Percentiles rank a stretch among this genome's conserved stretches.
Conservation (phyloP, 768 basidiomycete species). For the Dacryopinax spathularia region DNA sequence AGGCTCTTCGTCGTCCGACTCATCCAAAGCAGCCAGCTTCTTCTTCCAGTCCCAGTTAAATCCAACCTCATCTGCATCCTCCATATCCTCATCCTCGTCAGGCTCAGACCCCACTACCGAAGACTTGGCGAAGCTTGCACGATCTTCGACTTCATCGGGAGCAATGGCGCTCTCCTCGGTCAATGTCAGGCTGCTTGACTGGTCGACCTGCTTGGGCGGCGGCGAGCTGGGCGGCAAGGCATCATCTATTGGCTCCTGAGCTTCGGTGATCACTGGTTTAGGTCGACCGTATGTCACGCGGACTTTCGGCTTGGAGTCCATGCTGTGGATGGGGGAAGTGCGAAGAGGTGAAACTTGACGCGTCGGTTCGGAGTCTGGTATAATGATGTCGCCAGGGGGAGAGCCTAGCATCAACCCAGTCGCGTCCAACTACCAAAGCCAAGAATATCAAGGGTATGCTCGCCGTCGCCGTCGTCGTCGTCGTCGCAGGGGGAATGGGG, state of each 20-base stretch:
- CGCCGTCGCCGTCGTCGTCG: background rate
- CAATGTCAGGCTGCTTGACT: background rate
- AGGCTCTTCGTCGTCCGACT: background rate
- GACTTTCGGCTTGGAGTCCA: background rate
- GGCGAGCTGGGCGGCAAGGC: background rate
- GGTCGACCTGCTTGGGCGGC: background rate
- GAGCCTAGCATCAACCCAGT: background rate
- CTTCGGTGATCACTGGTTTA: background rate
- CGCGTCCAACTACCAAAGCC: background rate
- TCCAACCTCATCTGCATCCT: background rate
- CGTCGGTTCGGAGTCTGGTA: slow-evolving; percentile 1
- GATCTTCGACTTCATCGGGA: background rate
- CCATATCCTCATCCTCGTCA: background rate
- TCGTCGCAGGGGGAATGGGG: no score
- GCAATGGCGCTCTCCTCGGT: background rate
- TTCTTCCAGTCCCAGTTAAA: background rate
- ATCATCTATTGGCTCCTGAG: background rate
- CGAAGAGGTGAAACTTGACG: slow-evolving; percentile 1
- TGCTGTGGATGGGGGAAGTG: background rate
- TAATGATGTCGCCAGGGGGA: background rate
- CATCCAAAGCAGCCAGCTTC: background rate
- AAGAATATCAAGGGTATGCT: background rate
- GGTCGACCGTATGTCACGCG: background rate
- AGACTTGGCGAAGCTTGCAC: background rate
- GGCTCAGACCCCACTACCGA: background rate